Base-by-base conservation (phyloP, 2,329 filamentous ascomycete species). In the Hypomyces rosellus region DNA sequence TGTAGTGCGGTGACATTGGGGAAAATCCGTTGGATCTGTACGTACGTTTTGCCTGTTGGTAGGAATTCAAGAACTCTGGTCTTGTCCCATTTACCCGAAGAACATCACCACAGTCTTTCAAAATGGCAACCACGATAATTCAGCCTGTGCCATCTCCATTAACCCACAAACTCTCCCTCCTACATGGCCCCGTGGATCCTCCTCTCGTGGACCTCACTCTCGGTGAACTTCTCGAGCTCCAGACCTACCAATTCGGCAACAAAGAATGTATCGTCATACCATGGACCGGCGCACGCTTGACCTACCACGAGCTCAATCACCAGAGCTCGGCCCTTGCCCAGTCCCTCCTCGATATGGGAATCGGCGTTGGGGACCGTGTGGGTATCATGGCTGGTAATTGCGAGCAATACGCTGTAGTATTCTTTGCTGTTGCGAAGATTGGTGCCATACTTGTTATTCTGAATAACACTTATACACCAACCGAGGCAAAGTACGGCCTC, bases 391-490 rank as follows among this genome's bases (percentile, higher is more conserved):
- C 86, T 68, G 60, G 90, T 72, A 70, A 95, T 79, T 72, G 90
- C 75, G 70, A 95, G 78, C 76, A 95, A 80, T 92, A 92, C 82
- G 68, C 86, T 30, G 77, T 85, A 3, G 76, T 89, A 14, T 88
- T 89, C 72, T 89, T 89, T 57, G 85, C 84, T 3, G 84, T 82
- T 11, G 81, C 83, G 38, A 75, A 80, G 43, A 76, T 86, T 15
- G 84, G 84, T 9, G 82, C 78, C 43, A 82, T 86, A 42, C 72
- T 90, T 47, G 86, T 90, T 25, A 88, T 90, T 41, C 71, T 91
- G 57, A 91, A 91, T 70, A 91, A 89, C 68, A 91, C 86, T 0
- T 91, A 91, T 63, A 91, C 87, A 1, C 76, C 83, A 2, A 80
- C 77, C 1, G 87, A 91, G 67, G 82, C 85, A 44, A 76, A 82